A percentile compares a stretch with the other conserved stretches of the same genome.
phyloP scores from a whole-genome alignment of 139 green algal species.

The Micractinium conductrix region DNA sequence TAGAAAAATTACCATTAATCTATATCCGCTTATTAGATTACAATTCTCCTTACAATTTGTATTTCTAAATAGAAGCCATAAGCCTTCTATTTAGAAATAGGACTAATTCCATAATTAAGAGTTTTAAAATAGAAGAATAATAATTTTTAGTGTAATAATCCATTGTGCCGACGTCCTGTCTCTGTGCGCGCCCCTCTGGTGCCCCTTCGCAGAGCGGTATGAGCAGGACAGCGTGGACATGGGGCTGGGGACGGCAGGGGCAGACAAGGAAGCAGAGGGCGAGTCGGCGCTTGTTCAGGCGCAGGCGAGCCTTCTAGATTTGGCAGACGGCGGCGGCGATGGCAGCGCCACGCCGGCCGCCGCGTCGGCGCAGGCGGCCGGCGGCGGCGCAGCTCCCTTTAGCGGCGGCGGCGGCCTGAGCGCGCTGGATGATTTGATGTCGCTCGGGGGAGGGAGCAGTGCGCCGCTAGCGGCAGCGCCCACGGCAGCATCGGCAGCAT shows the following conservation, averaged over 20 bases:
- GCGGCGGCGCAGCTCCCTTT: too few relatives aligned
- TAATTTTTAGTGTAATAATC: too few relatives aligned
- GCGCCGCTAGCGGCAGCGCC: neutral
- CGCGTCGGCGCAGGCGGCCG: neutral
- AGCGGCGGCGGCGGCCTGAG: neutral
- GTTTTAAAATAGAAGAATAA: too few relatives aligned
- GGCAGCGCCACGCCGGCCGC: neutral
- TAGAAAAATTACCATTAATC: too few relatives aligned
- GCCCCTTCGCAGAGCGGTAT: slow-evolving; percentile 19
- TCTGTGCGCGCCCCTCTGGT: neutral
- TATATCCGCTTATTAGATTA: too few relatives aligned
- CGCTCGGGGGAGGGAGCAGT: neutral
- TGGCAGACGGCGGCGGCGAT: slow-evolving; percentile 9
- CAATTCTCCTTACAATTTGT: too few relatives aligned
- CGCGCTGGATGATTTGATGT: slow-evolving; percentile 11
- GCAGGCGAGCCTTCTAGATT: slow-evolving; percentile 33
- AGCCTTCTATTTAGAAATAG: too few relatives aligned
- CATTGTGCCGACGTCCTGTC: too few relatives aligned
- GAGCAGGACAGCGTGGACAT: slow-evolving; percentile 21
- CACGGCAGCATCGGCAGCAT: neutral
- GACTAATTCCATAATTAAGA: too few relatives aligned
- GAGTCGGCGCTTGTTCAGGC: neutral
- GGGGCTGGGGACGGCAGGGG: neutral
- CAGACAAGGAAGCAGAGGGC: neutral
- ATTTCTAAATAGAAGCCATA: too few relatives aligned